Base-by-base conservation (phyloP, 805 yeast genomes). In the Starmerella cellae region DNA sequence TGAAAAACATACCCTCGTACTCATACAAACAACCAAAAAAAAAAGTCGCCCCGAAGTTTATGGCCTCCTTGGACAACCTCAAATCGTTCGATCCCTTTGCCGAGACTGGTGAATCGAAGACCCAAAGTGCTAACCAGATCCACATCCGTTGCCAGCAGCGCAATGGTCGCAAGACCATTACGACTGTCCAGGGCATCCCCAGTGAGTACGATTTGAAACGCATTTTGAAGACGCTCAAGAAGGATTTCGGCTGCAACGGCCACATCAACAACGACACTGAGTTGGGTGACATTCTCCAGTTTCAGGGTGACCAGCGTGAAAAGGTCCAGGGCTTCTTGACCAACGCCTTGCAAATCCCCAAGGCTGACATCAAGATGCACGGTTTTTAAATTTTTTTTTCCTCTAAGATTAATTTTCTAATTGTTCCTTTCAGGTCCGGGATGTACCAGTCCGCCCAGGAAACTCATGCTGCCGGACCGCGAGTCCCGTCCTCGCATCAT, bases 61-160 rank as follows among this genome's bases (percentile, higher is more conserved):
- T 65, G 69, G 64, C 70, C 58, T 83, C 95, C 69, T 82, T 88
- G 75, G 93, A 88, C 73, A 65, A 66, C 57, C 62, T 66, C 58
- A 66, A 65, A 58, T 55, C 69, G 50, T 66, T 66, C 61, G 95
- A 88, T 70, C 98, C 98, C 51, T 88, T 88, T 79, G 96, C 97
- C 79, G 98, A 88, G 68, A 87, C 96, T 69, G 97, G 96, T 73
- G 97, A 88, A 76, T 93, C 91, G 70, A 95, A 88, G 66, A 58
- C 94, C 57, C 88, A 88, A 69, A 82, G 94, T 61, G 77, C 93
- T 47, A 85, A 83, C 72, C 84, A 87, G 70, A 83, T 88, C 67
- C 98, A 87, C 68, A 66, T 88, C 65, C 93, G 98, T 74, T 88
- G 93, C 64, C 98, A 88, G 70, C 98, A 88, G 72, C 88, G 98